phyloP scores from a whole-genome alignment of 768 basidiomycete species.

The Hemileccinum rubropunctum region DNA sequence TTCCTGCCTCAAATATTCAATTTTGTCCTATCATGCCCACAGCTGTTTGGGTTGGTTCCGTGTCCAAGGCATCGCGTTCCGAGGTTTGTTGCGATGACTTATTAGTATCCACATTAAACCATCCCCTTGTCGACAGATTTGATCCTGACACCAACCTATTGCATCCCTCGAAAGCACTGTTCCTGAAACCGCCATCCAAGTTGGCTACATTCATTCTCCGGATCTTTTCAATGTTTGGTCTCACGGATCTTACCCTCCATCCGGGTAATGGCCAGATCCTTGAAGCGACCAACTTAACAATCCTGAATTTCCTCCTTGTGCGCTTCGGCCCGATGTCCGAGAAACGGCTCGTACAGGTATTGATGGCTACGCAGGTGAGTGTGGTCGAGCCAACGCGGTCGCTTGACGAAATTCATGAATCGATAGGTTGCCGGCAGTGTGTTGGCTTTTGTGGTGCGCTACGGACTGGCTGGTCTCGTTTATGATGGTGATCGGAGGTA shows the following conservation, averaged over 20 bases:
- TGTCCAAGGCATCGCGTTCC: slow-evolving; percentile 96
- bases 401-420: slow-evolving; percentile 4
- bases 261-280: slow-evolving; percentile 54
- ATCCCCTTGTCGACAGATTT: slow-evolving; percentile 46
- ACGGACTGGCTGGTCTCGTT: slow-evolving; percentile 84
- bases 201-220: slow-evolving; percentile 55
- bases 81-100: slow-evolving; percentile 46
- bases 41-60: slow-evolving; percentile 89
- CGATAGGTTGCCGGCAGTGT: slow-evolving; percentile 68
- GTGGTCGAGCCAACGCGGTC: background rate
- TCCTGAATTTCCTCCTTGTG: slow-evolving; percentile 83
- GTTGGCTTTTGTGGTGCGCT: slow-evolving; percentile 82
- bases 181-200: slow-evolving; percentile 55
- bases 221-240: slow-evolving; percentile 56
- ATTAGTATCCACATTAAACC: background rate
- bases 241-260: slow-evolving; percentile 62
- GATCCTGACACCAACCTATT: slow-evolving; percentile 74
- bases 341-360: slow-evolving; percentile 64
- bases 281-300: slow-evolving; percentile 85
- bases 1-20: slow-evolving; percentile 99
- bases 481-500: slow-evolving; percentile 91
- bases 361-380: slow-evolving; percentile 74
- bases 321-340: slow-evolving; percentile 84
- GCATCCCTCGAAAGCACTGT: slow-evolving; percentile 67
- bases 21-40: slow-evolving; percentile 91